Base-by-base conservation (phyloP, 805 yeast species). In the Ogataea haglerorum region DNA sequence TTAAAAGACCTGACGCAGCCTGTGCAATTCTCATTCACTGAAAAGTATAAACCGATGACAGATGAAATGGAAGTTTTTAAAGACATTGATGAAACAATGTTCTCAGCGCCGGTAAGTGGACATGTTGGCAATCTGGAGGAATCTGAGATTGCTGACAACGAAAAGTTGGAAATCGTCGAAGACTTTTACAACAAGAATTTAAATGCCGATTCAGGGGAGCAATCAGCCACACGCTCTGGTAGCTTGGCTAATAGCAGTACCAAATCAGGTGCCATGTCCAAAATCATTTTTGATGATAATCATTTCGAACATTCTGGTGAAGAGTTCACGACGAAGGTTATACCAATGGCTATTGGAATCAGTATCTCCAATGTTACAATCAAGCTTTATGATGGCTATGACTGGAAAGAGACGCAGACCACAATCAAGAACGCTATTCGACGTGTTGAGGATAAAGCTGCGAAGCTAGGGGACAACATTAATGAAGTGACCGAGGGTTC, bases 311-410 rank as follows among this genome's bases (percentile, higher is more conserved):
- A 30, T 8, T 25, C 18, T 7, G 43, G 41, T 12, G 29, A 30
- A 13, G 36, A 44, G 5, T 10, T 19, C n/a, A 7, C 19, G 7
- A 21, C 26, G 4, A 33, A 33, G 6, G 41, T 55, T 1, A 51
- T 54, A 15, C 71, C 71, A 9, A 25, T 67, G 41, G 38, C 49
- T 2, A 29, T 68, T 1, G 47, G 52, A 16, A 32, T 73, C 1
- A 65, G 66, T 31, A 53, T 72, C 5, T 57, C 70, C 2, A 70
- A 70, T 34, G 60, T 68, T 0, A 56, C 53, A 1, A 52, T 84
- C 2, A 75, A 69, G 36, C 62, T 91, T 14, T 80, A 75, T 58
- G 99, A 93, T 64, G 99, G 99, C 0, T 93, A 82, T 56, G 98
- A 93, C 53, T 89, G 97, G 95, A 75, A 74, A 40, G 76, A 77